phyloP scores from a whole-genome alignment of 2,329 filamentous ascomycete genomes.

The Coniochaeta hoffmannii region DNA sequence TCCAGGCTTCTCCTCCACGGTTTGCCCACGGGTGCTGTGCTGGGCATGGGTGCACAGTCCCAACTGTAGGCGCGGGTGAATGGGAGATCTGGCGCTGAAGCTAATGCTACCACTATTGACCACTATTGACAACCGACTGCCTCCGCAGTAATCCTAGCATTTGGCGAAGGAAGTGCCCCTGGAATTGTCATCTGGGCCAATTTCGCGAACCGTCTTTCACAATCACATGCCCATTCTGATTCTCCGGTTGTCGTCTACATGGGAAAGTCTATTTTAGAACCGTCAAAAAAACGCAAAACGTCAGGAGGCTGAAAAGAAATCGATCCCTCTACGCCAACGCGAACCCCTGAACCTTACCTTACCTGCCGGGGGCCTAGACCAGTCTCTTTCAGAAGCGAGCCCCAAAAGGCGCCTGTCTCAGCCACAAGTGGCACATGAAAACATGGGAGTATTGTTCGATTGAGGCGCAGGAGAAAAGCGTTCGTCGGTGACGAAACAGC shows the following conservation, averaged over 20 bases:
- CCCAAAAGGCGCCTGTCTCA: neutral
- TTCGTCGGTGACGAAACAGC: neutral
- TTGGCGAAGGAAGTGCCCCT: too few species aligned
- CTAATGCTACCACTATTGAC: neutral
- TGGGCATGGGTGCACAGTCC: neutral
- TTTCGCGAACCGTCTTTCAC: too few species aligned
- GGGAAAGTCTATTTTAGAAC: neutral
- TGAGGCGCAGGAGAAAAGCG: neutral
- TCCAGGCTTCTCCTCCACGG: too few species aligned
- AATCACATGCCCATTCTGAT: neutral
- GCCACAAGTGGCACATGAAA: neutral
- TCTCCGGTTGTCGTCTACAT: neutral
- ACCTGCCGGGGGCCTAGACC: neutral
- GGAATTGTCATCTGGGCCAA: too few species aligned
- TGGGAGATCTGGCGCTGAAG: neutral
- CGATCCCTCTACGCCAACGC: too few species aligned
- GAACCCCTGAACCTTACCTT: neutral
- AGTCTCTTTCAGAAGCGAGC: neutral
- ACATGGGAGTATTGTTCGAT: too few species aligned
- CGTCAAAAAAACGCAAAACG: neutral
- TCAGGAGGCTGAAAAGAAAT: neutral
- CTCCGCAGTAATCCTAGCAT: too few species aligned
- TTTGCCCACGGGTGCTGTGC: neutral
- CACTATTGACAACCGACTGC: neutral
- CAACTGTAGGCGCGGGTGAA: neutral